Evolutionary conservation across 2,329 filamentous ascomycete genomes (phyloP), one percentile per base, ranked within the genome.

Genomic region (Trichoderma asperellum): DNA sequence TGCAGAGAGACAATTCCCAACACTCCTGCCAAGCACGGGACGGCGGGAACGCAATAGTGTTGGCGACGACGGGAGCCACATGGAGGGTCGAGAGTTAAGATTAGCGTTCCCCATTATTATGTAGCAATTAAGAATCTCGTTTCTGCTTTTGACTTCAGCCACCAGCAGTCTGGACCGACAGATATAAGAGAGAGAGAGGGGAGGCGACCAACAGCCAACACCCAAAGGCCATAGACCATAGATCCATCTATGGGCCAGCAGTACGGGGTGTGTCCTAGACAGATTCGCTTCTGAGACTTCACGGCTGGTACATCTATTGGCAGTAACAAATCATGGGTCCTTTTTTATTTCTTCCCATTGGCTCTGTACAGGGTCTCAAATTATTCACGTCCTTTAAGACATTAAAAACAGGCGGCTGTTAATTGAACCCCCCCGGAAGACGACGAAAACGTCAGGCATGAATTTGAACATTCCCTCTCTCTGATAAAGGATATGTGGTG

Each of bases 401-500:
- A 37, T 18, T 21, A 11, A 21, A 12, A 47, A 37, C 14, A 63
- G 47, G 49, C 43, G 8, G 60, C 14, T 2, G 29, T 55, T 53
- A 29, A 55, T 8, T n/a, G 60, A 14, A 49, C n/a, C 24, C 60
- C 18, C 40, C 6, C 7, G 24, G 18, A n/a, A 40, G 27, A 24
- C 16, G 10, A 12, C n/a, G n/a, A 12, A 29, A 53, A 27, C 12
- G 47, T 34, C 21, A 37, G 47, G 34, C 32, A 34, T 34, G 47
- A 62, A 37, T n/a, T 29, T 18, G 24, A 35, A 21, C 61, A 64
- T 55, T 64, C 47, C 61, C 61, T 16, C 11, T 55, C 55, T 64
- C 47, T 5, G 47, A 37, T 18, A 16, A 64, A 64, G 34, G n/a
- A 64, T 35, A 56, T 64, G 35, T 64, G 61, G 61, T 35, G 43